Base-by-base conservation (phyloP, 176 grass and related monocot species). In the Luzula sylvatica region DNA sequence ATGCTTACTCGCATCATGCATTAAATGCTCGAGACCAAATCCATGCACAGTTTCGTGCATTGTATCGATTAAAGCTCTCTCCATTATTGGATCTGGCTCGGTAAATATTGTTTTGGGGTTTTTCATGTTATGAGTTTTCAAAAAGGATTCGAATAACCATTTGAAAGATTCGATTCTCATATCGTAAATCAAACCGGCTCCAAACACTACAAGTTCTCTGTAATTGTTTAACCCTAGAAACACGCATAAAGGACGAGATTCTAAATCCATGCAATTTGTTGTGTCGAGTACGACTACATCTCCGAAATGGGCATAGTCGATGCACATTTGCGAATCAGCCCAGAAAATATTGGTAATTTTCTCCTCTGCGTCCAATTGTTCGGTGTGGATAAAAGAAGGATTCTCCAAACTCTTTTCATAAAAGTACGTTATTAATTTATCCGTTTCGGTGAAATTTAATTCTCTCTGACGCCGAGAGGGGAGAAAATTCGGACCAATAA, bases 91-190 rank as follows among this genome's bases (percentile, higher is more conserved):
- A 49, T 64, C 44, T 20, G 11, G 60, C 15, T 64, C 60, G 29
- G 60, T 64, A 64, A 64, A 64, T 24, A 64, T 2, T 11, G 60
- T 64, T 49, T 49, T 64, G 11, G 60, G 60, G 26, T 64, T 45
- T 64, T 49, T 64, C 15, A 32, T 47, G 30, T 49, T 32, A 47
- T 64, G 60, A 23, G 43, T 64, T 64, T 49, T 64, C 45, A 76
- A 60, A 53, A 89, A 83, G 2, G 67, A 72, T 28, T 73, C 71
- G 79, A 89, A 76, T 23, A 79, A 46, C 85, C 85, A 89, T 46
- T 57, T 54, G 38, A 89, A 83, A 2, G 85, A 89, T 42, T 79
- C 75, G 15, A 59, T 17, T 43, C 61, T 57, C 56, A 55, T 65
- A 43, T 79, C 79, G 14, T 83, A 83, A 53, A 79, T 25, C 62